A percentile compares a stretch with the other conserved stretches of the same genome.
Conservation (phyloP, 2,329 filamentous ascomycete genomes). For the Aspergillus luchuensis region DNA sequence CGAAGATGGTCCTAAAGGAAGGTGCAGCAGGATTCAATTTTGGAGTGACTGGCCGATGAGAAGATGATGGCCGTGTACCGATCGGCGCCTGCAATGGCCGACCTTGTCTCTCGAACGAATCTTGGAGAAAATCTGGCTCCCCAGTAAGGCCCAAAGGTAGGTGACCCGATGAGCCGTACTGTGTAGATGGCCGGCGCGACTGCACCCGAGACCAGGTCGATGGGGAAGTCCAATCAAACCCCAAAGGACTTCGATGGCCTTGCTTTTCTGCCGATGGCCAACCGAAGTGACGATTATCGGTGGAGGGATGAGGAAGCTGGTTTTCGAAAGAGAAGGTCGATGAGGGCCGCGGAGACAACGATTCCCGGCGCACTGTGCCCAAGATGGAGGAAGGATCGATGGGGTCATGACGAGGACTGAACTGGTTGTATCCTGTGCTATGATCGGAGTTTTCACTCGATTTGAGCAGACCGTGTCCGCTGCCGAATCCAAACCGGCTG, state of each 20-base stretch:
- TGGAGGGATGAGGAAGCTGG: slow-evolving; percentile 71
- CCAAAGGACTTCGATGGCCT: slow-evolving; percentile 57
- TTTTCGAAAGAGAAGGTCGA: slow-evolving; percentile 60
- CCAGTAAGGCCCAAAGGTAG: slow-evolving; percentile 57
- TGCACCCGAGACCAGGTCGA: slow-evolving; percentile 72
- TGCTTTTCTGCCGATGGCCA: slow-evolving; percentile 59
- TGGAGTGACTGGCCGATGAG: slow-evolving; percentile 58
- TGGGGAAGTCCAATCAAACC: slow-evolving; percentile 55
- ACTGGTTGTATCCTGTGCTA: slow-evolving; percentile 49
- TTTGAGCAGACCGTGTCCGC: slow-evolving; percentile 30
- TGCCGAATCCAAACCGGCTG: slow-evolving; percentile 41
- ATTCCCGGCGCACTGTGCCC: slow-evolving; percentile 45
- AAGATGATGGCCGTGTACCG: slow-evolving; percentile 70
- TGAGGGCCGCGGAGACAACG: slow-evolving; percentile 50
- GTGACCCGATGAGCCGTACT: slow-evolving; percentile 71
- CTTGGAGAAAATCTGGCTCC: slow-evolving; percentile 52
- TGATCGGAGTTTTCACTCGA: slow-evolving; percentile 38
- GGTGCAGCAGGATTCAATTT: slow-evolving; percentile 85
- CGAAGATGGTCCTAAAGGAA: slow-evolving; percentile 75
- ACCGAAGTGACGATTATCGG: slow-evolving; percentile 76
- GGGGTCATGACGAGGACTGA: slow-evolving; percentile 49
- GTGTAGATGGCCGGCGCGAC: slow-evolving; percentile 78
- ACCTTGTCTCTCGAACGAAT: slow-evolving; percentile 47
- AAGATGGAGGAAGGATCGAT: slow-evolving; percentile 50
- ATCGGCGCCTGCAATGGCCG: slow-evolving; percentile 67